Conservation (phyloP, 73 alveolate genomes). For the Paramecium primaurelia region DNA sequence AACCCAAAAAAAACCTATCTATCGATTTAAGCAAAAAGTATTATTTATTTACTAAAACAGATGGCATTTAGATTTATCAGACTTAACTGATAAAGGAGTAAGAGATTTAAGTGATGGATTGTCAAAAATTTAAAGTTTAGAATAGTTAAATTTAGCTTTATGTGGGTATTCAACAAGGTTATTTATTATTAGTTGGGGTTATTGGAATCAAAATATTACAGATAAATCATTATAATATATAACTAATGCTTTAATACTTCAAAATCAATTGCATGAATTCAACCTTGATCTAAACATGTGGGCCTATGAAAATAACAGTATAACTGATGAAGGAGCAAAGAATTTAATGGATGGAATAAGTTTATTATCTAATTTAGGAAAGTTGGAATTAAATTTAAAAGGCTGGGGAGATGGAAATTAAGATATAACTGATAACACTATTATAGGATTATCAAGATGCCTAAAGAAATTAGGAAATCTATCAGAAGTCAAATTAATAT, state of each 20-base stretch:
- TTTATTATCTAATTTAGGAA: neutral
- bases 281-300: slow-evolving; percentile 37
- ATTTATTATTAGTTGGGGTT: slow-evolving; percentile 22
- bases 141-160: neutral
- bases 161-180: neutral
- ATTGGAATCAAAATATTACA: slow-evolving; percentile 35
- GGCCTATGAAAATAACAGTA: slow-evolving; percentile 13
- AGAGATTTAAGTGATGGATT: neutral
- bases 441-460: neutral
- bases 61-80: slow-evolving; percentile 30
- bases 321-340: slow-evolving; percentile 46
- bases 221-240: neutral
- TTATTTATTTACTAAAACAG: neutral
- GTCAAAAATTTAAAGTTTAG: neutral
- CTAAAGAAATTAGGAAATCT: neutral
- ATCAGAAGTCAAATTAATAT: slow-evolving; percentile 12
- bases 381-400: slow-evolving; percentile 25
- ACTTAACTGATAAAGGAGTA: slow-evolving; percentile 7
- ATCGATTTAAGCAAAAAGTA: slow-evolving; percentile 1
- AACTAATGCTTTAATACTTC: neutral
- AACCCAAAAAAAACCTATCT: neutral
- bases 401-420: slow-evolving; percentile 45
- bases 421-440: neutral
- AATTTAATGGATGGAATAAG: neutral
- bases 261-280: neutral